Evolutionary conservation across 2,329 filamentous ascomycete genomes (phyloP).

Genomic region (Penicillium sp.): DNA sequence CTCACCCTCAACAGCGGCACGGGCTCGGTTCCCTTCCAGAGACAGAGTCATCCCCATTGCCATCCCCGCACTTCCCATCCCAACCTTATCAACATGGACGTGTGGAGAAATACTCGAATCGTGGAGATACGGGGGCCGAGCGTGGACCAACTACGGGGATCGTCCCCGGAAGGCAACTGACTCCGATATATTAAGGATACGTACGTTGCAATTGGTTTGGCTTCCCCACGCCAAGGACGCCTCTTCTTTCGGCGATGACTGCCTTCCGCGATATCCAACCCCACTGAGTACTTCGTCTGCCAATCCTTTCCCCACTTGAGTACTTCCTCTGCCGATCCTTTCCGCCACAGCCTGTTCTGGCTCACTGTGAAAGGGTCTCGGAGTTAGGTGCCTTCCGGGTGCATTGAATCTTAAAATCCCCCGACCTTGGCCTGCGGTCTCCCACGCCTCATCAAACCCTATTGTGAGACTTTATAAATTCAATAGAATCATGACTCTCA

Average conservation of each 20-base stretch:
- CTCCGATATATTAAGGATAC: neutral
- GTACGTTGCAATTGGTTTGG: neutral
- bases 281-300: neutral
- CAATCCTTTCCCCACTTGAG: neutral
- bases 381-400: neutral
- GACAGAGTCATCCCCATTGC: too few species aligned
- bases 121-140: neutral
- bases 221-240: neutral
- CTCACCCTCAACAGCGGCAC: neutral
- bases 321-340: neutral
- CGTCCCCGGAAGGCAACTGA: neutral
- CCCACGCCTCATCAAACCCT: neutral
- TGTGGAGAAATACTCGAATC: too few species aligned
- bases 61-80: too few species aligned
- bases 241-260: neutral
- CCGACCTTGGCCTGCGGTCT: neutral
- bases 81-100: too few species aligned
- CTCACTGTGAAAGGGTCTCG: neutral
- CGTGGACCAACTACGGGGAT: neutral
- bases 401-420: neutral
- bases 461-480: neutral
- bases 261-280: neutral
- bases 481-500: neutral
- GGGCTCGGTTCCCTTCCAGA: neutral
- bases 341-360: neutral